phyloP scores from a whole-genome alignment of 2,329 filamentous ascomycete species.

The Aspergillus nomiae region DNA sequence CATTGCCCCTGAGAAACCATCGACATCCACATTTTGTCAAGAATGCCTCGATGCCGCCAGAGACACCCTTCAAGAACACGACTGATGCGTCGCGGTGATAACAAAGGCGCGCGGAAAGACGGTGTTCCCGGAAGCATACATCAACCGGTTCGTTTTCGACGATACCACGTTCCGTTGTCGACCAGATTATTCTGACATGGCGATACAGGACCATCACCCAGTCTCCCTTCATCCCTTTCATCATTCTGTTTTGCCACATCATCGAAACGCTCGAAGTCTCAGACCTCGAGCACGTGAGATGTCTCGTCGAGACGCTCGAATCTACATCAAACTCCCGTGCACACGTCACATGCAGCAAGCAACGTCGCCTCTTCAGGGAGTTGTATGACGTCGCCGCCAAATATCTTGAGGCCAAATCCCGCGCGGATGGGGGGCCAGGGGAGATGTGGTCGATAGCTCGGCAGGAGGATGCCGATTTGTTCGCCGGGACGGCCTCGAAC shows the following conservation, averaged over 20 bases:
- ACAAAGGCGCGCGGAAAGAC: neutral
- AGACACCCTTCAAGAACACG: constrained; percentile 5
- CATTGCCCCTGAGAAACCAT: constrained; percentile 6
- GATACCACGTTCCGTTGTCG: neutral
- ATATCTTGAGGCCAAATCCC: too few relatives aligned
- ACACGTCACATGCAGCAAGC: too few relatives aligned
- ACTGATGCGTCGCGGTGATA: constrained; percentile 12
- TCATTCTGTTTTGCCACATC: constrained; percentile 17
- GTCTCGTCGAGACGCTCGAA: constrained; percentile 12
- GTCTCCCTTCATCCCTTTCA: constrained; percentile 18
- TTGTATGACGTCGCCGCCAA: too few relatives aligned
- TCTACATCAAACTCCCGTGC: neutral
- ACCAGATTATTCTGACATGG: too few relatives aligned
- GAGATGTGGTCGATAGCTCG: too few relatives aligned
- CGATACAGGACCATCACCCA: neutral
- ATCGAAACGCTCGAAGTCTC: constrained; percentile 13
- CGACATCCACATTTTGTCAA: neutral
- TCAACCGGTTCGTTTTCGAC: constrained; percentile 1
- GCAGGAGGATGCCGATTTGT: too few relatives aligned
- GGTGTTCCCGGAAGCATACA: constrained; percentile 10
- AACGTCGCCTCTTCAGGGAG: too few relatives aligned
- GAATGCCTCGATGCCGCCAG: constrained; percentile 12
- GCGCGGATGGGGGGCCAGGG: too few relatives aligned
- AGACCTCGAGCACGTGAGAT: constrained; percentile 11
- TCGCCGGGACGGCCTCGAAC: too few relatives aligned